Conservation (phyloP, 345 rosid species). For the Camelina hispida region DNA sequence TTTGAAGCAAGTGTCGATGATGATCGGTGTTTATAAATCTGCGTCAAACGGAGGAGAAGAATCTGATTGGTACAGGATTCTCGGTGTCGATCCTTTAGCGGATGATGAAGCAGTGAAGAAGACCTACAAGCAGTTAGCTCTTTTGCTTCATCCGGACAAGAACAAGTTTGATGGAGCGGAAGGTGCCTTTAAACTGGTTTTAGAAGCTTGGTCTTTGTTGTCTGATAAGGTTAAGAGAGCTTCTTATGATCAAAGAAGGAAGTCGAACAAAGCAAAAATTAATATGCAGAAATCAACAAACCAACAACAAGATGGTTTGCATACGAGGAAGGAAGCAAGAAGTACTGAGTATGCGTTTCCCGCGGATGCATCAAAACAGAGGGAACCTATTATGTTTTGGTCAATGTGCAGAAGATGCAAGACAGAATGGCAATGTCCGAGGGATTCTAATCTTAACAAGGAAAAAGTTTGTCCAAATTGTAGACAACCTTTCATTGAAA, state of each 20-base stretch:
- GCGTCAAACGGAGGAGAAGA: slow-evolving; percentile 60
- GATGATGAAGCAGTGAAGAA: slow-evolving; percentile 64
- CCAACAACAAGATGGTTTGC: too few species aligned
- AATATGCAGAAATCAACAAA: too few species aligned
- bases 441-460: too few species aligned
- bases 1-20: slow-evolving; percentile 55
- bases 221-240: slow-evolving; percentile 64
- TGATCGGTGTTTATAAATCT: slow-evolving; percentile 55
- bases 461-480: too few species aligned
- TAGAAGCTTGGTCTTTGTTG: slow-evolving; percentile 68
- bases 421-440: too few species aligned
- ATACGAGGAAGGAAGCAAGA: too few species aligned
- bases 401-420: too few species aligned
- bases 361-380: too few species aligned
- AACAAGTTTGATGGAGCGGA: neutral
- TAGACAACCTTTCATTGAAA: too few species aligned
- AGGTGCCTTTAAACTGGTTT: slow-evolving; percentile 59
- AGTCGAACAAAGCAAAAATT: too few species aligned
- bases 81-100: slow-evolving; percentile 56
- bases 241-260: slow-evolving; percentile 51
- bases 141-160: neutral
- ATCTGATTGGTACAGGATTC: slow-evolving; percentile 33
- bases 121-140: slow-evolving; percentile 53
- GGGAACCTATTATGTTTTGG: too few species aligned
- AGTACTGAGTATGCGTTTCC: too few species aligned